phyloP scores from a whole-genome alignment of 1,139 yeast genomes.

The Meyerozyma smithsonii region DNA sequence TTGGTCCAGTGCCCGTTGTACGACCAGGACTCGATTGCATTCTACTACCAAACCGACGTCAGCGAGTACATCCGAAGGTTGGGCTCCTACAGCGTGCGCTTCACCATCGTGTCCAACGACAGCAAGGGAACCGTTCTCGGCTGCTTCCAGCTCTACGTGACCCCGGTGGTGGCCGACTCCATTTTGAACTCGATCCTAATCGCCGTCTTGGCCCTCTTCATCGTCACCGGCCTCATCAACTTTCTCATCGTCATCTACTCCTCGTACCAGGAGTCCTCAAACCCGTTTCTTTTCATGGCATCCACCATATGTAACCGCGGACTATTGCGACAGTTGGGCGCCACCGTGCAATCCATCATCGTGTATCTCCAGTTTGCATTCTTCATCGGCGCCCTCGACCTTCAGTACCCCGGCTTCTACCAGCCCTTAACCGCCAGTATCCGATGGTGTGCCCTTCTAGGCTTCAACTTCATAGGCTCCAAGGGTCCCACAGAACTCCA shows the following conservation, averaged over 20 bases:
- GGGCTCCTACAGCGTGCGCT: slow-evolving; percentile 39
- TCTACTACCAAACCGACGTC: slow-evolving; percentile 36
- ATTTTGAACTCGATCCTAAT: slow-evolving; percentile 34
- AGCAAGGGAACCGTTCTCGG: slow-evolving; percentile 35
- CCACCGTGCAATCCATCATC: slow-evolving; percentile 46
- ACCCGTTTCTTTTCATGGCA: slow-evolving; percentile 53
- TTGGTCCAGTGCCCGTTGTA: slow-evolving; percentile 40
- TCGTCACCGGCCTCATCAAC: slow-evolving; percentile 39
- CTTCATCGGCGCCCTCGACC: slow-evolving; percentile 50
- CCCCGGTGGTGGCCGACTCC: slow-evolving; percentile 38
- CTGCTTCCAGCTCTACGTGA: slow-evolving; percentile 44
- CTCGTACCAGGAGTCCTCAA: slow-evolving; percentile 59
- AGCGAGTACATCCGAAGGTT: slow-evolving; percentile 28
- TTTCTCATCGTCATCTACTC: slow-evolving; percentile 43
- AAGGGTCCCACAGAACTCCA: background rate
- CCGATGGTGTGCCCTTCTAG: slow-evolving; percentile 35
- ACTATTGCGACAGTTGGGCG: slow-evolving; percentile 52
- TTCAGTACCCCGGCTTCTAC: slow-evolving; percentile 61
- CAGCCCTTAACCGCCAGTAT: slow-evolving; percentile 47
- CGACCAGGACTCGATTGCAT: slow-evolving; percentile 32
- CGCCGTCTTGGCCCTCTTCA: slow-evolving; percentile 38
- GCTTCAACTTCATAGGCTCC: slow-evolving; percentile 18
- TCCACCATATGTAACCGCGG: slow-evolving; percentile 60
- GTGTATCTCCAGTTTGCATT: slow-evolving; percentile 55
- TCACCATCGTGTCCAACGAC: slow-evolving; percentile 37